These are phyloP conservation scores for Lophiotrema nucula DNA, from an alignment of 495 filamentous ascomycete genomes.

Conservation along the genomic window DNA sequence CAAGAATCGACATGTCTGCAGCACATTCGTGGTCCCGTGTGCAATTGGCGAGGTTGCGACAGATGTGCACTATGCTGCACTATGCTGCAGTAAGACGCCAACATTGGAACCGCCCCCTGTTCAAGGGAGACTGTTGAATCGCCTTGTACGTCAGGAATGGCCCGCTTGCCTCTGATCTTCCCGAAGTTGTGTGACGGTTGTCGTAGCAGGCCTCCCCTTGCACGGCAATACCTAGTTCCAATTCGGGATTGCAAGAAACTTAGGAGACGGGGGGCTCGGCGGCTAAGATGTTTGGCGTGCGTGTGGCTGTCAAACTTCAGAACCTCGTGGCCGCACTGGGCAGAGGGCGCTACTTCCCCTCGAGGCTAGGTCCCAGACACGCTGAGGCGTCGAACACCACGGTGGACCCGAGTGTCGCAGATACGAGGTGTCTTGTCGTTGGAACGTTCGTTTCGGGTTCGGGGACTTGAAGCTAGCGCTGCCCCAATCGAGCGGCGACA, in stretches of 20 bases:
- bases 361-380: neutral
- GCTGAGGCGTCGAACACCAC: slow-evolving; percentile 3
- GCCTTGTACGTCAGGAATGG: slow-evolving; percentile 11
- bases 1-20: neutral
- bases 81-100: no score
- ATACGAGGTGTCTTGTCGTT: no score
- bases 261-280: neutral
- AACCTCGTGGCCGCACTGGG: slow-evolving; percentile 25
- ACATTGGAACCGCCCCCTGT: slow-evolving; percentile 3
- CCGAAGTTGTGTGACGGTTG: slow-evolving; percentile 10
- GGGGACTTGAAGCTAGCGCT: no score
- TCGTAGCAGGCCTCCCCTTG: neutral
- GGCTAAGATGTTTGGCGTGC: slow-evolving; percentile 5
- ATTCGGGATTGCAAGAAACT: neutral
- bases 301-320: neutral
- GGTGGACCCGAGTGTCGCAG: no score
- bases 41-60: slow-evolving; percentile 1
- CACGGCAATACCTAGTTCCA: neutral
- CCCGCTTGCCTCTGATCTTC: no score
- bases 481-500: no score
- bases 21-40: neutral
- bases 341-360: slow-evolving; percentile 5
- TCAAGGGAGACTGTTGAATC: slow-evolving; percentile 1
- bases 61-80: no score
- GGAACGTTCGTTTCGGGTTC: no score